Percentiles rank a stretch among this genome's conserved stretches.
phyloP scores from a whole-genome alignment of 2,329 filamentous ascomycete species.

The Ophiostoma himal-ulmi region DNA sequence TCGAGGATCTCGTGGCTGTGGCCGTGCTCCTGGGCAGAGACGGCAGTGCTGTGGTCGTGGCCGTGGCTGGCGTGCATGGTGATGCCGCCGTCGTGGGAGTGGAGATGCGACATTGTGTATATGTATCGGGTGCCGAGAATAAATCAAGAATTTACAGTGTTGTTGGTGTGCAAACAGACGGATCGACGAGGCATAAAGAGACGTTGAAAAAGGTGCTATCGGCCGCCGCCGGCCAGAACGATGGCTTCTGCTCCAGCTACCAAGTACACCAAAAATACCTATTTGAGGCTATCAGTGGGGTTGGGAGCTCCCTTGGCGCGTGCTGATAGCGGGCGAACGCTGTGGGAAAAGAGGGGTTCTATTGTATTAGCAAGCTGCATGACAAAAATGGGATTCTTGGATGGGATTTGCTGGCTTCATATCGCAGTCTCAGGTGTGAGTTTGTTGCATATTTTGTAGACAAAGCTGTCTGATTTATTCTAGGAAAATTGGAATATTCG shows the following conservation, averaged over 20 bases:
- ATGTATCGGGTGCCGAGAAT: too few species aligned
- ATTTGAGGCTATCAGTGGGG: conserved; percentile 10
- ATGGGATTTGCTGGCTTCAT: background rate
- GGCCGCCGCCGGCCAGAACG: conserved; percentile 12
- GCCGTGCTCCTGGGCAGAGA: conserved; percentile 67
- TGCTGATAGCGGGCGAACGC: conserved; percentile 5
- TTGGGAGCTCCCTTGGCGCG: conserved; percentile 3
- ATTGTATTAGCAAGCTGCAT: background rate
- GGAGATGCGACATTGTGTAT: conserved; percentile 19
- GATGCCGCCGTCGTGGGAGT: conserved; percentile 46
- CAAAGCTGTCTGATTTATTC: too few species aligned
- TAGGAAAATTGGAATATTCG: too few species aligned
- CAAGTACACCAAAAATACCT: background rate
- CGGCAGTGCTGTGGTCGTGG: conserved; percentile 40
- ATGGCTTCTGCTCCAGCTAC: background rate
- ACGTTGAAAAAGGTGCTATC: background rate
- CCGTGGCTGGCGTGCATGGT: conserved; percentile 34
- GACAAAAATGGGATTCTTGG: conserved; percentile 4
- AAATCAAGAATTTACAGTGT: too few species aligned
- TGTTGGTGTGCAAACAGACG: background rate
- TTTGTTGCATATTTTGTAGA: background rate
- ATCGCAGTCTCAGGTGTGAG: background rate
- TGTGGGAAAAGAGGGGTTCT: conserved; percentile 3
- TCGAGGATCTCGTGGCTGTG: conserved; percentile 95
- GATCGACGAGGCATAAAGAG: background rate